Base-by-base conservation (phyloP, 1,139 yeast species). In the Suhomyces guaymorum region DNA sequence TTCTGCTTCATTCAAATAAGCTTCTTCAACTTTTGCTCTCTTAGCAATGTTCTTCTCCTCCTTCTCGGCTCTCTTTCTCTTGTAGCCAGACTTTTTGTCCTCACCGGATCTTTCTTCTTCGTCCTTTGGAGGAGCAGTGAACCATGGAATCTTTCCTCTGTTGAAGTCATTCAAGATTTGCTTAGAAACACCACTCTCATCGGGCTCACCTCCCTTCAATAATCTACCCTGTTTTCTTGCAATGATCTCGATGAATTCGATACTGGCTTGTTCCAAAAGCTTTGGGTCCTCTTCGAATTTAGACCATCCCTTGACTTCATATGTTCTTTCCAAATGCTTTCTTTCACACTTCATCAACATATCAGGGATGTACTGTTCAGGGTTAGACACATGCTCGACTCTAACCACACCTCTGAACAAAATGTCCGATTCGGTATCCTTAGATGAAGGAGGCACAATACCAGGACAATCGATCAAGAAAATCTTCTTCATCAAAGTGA, bases 81-180 rank as follows among this genome's bases (percentile, higher is more conserved):
- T 75, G 40, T 67, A 65, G 29, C 61, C 62, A 8, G 78, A 78
- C 59, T 73, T 75, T 55, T 75, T 75, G 50, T 78, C 82, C 42
- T 67, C 78, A 23, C 79, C 80, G 5, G 65, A 60, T 56, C 78
- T 68, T 12, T 59, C 73, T 40, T 66, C 73, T 33, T 73, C 79
- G 50, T 78, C 86, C 54, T 79, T 75, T 24, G 97, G 97, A 29
- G 98, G 97, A 22, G 94, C 80, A 21, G 88, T 88, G 59, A 92
- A 92, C 98, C 98, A 92, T 15, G 98, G 98, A 38, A 92, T 89
- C 57, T 89, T 88, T 42, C 98, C 98, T 62, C 98, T 78, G 65
- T 88, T 92, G 70, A 92, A 92, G 60, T 92, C 98, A 52, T 87
- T 89, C 57, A 92, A 75, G 21, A 92, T 82, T 56, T 84, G 83